Base-by-base conservation (phyloP, 441 rosid species). In the Pelargonium australe region DNA sequence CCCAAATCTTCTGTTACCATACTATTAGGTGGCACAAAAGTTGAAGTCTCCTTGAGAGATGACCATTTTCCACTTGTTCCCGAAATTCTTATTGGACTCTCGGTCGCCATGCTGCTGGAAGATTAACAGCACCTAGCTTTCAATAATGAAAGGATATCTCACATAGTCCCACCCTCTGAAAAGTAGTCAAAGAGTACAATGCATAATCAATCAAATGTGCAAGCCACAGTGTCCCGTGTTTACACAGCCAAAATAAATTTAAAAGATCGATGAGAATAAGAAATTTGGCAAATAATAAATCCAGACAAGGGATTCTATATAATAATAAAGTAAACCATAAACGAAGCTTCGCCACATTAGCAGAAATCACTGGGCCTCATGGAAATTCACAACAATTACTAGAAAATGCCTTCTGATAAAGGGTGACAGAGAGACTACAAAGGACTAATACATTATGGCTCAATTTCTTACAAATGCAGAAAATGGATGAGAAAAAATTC, bases 21-120 rank as follows among this genome's bases (percentile, higher is more conserved):
- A 63, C 37, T 73, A 43, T 76, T 60, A 45, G 82, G 60, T 45
- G 80, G 71, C 47, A 66, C 76, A 70, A 76, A 81, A 40, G 72
- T 51, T 5, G 72, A 67, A 47, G 72, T 23, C 9, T 72, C 78
- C 68, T 72, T 76, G 31, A 74, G 77, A 47, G 73, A 67, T 51
- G 82, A 79, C 84, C 86, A 83, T 77, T 76, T 77, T 34, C 73
- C 73, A 20, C 67, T 79, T 67, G 68, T 74, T 49, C 70, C 81
- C 7, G 71, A 65, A 70, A 86, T 80, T 71, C 78, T 81, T 43
- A 83, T 80, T 16, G 86, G 87, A 78, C 82, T 86, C 79, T 86
- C 87, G 9, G 91, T 84, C 7, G 86, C 87, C 87, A 86, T 84
- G 53, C 14, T 69, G 65, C 57, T 23, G 67, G 34, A 63, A 66